Base-by-base conservation (phyloP, 2,329 filamentous ascomycete genomes). In the Stagonosporopsis vannaccii region DNA sequence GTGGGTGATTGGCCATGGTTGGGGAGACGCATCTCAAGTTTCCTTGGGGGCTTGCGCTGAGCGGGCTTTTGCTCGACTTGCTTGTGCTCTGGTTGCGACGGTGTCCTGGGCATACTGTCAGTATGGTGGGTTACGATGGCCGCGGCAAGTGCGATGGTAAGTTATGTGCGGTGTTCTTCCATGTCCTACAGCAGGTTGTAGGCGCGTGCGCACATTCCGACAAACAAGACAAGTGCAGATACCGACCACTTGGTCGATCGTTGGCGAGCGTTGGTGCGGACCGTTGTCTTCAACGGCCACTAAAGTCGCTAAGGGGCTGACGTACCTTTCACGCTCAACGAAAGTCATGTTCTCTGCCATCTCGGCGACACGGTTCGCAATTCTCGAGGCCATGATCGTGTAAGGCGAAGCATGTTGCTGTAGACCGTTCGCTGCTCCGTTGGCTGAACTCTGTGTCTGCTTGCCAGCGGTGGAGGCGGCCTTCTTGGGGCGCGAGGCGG, bases 301-400 rank as follows among this genome's bases (percentile, higher is more conserved):
- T 62, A 63, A 35, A 15, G 39, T 32, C 44, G 23, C 32, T 45
- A 44, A 41, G 15, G 32, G 42, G 19, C 9, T 1, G 32, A 35
- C 71, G 47, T 69, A 77, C 74, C 63, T 69, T 47, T 75, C 70
- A 25, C 78, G 77, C 68, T 82, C 80, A 40, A 81, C 78, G 58
- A 82, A 81, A 15, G 80, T 82, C 62, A 81, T 80, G 70, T 80
- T 81, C 71, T 82, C 80, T 7, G 80, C 80, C 79, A 82, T 81
- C 63, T 82, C 80, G 6, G 79, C 80, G 12, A 82, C 79, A 41
- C 80, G 74, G 67, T 82, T 82, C 39, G 79, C 79, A 58, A 82
- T 81, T 37, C 80, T 65, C 40, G 74, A 77, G 8, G 79, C 80
- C 80, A 82, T 82, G 68, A 82, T 81, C 41, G 77, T 78, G 70